Conservation (phyloP, 768 basidiomycete genomes). For the Cystobasidium ongulense region DNA sequence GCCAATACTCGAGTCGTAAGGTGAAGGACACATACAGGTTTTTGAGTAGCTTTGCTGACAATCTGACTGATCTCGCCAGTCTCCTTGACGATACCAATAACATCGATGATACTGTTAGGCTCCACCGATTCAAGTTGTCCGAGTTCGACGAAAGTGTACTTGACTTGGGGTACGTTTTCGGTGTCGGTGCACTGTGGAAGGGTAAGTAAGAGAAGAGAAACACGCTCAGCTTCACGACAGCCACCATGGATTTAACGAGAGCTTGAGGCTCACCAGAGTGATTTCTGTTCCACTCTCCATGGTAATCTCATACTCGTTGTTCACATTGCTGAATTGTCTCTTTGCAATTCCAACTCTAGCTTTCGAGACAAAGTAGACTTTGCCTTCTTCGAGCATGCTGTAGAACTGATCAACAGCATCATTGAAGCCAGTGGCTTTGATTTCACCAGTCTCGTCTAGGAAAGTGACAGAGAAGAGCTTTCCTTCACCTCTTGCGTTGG, state of each 20-base stretch:
- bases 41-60: conserved; percentile 63
- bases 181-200: conserved; percentile 66
- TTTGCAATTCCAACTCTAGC: conserved; percentile 90
- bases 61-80: conserved; percentile 62
- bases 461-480: conserved; percentile 86
- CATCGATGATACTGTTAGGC: conserved; percentile 76
- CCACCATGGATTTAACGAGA: background rate
- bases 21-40: conserved; percentile 51
- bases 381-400: conserved; percentile 77
- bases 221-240: no score
- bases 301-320: conserved; percentile 84
- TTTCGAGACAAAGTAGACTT: conserved; percentile 83
- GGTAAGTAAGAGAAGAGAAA: background rate
- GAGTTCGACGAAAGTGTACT: conserved; percentile 71
- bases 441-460: conserved; percentile 79
- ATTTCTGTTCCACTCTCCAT: conserved; percentile 78
- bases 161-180: conserved; percentile 65
- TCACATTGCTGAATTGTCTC: conserved; percentile 84
- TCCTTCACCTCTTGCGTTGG: conserved; percentile 81
- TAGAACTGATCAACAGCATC: conserved; percentile 70
- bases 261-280: conserved; percentile 56
- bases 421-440: conserved; percentile 86
- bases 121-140: conserved; percentile 55
- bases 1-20: background rate
- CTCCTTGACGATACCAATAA: conserved; percentile 78